These are phyloP conservation scores for Paecilomyces niveus DNA, from an alignment of 2,329 filamentous ascomycete species.

Conservation along the genomic window DNA sequence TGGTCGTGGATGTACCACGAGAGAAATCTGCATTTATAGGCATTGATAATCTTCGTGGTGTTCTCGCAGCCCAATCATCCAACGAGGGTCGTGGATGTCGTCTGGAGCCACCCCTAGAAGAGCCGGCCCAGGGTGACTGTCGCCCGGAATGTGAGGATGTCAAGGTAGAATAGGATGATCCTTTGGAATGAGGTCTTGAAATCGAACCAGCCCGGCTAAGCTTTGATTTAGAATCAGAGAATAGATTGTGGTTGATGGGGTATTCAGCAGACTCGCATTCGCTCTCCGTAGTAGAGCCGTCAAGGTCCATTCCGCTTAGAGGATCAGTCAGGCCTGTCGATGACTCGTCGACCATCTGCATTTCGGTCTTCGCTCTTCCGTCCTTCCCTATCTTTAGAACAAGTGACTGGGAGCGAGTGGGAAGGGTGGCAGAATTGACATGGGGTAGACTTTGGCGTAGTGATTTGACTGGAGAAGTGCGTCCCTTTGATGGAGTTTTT, in stretches of 20 bases:
- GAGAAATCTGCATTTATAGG: constrained; percentile 24
- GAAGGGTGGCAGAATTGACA: constrained; percentile 22
- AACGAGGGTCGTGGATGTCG: constrained; percentile 16
- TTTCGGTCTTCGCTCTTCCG: constrained; percentile 41
- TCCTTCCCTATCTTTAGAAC: constrained; percentile 43
- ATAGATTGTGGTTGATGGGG: constrained; percentile 29
- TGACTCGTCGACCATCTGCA: constrained; percentile 27
- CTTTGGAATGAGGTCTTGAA: constrained; percentile 36
- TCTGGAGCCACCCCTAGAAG: constrained; percentile 18
- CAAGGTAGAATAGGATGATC: constrained; percentile 34
- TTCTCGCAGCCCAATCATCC: constrained; percentile 22
- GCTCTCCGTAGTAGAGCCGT: constrained; percentile 37
- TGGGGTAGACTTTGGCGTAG: constrained; percentile 25
- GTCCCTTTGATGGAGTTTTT: constrained; percentile 37
- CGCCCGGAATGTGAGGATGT: constrained; percentile 34
- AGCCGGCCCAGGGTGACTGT: constrained; percentile 34
- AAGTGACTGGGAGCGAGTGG: constrained; percentile 34
- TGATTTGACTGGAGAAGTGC: constrained; percentile 34
- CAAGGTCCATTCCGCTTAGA: constrained; percentile 31
- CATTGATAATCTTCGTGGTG: constrained; percentile 27
- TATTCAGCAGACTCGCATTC: constrained; percentile 35
- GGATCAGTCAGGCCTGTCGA: constrained; percentile 28
- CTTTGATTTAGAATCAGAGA: constrained; percentile 21
- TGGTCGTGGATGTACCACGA: constrained; percentile 21
- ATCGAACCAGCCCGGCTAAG: constrained; percentile 27